Evolutionary conservation across 2,329 filamentous ascomycete genomes (phyloP), one percentile per base, ranked within the genome.

Genomic region (Leptodontidium sp.): DNA sequence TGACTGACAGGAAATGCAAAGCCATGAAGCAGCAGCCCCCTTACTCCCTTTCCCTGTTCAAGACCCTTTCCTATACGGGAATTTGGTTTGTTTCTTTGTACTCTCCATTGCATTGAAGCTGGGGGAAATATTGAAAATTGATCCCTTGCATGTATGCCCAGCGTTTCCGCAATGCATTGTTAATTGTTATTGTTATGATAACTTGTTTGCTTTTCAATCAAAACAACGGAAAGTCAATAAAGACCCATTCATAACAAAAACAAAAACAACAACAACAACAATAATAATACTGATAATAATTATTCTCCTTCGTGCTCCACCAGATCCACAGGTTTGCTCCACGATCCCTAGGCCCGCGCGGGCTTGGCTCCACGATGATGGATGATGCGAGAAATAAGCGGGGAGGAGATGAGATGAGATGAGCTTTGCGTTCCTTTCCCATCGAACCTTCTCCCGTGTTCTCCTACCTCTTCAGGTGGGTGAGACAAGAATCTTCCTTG

Each of bases 401-500:
- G 24, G 12, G 17, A 11, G 1, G 12, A 35, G 38, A 2, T 12
- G 17, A 17, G 35, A 8, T 17, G n/a, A 24, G 59, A 26, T 55
- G 17, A 26, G 45, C 21, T 59, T 38, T 59, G 29, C 21, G 38
- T 35, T 50, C 29, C 29, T 32, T 32, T 32, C 29, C 29, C 29
- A 32, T 32, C n/a, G 50, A 55, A 43, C n/a, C 24, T 58, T 38
- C 38, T 64, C 11, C 43, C 35, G 45, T 38, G 49, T 64, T 55
- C 40, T n/a, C 15, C 21, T 26, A 26, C 32, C 14, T 32, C 47
- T 43, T 49, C 21, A 35, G 3, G 21, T 35, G 24, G 17, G 43
- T 58, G 32, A 55, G 47, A 66, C 64, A 65, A 71, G 67, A 71
- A 15, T 71, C 69, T 72, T 72, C 71, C 71, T 47, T 71, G 70